These are phyloP conservation scores for Cucurbita argyrosperma DNA, from an alignment of 306 rosid genomes.

Conservation along the genomic window DNA sequence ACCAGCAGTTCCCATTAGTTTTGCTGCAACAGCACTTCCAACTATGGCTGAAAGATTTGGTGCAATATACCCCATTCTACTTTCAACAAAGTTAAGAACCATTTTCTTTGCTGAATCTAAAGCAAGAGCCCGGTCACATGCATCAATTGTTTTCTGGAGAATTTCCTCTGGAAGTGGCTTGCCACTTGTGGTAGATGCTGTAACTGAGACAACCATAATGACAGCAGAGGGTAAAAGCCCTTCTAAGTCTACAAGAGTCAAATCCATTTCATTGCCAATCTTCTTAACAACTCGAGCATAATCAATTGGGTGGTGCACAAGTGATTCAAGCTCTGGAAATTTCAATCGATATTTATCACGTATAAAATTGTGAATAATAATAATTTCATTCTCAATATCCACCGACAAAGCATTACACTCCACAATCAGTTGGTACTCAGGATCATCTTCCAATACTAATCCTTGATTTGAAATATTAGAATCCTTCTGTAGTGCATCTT, in stretches of 20 bases:
- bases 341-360: conserved; percentile 88
- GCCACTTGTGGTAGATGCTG: conserved; percentile 95
- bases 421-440: conserved; percentile 85
- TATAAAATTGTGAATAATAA: conserved; percentile 76
- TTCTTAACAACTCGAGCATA: conserved; percentile 94
- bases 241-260: conserved; percentile 88
- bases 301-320: conserved; percentile 90
- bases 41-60: conserved; percentile 87
- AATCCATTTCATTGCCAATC: conserved; percentile 88
- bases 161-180: conserved; percentile 91
- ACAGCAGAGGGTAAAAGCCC: conserved; percentile 88
- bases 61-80: conserved; percentile 95
- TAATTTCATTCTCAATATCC: conserved; percentile 90
- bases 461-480: conserved; percentile 45
- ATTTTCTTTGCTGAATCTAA: conserved; percentile 78
- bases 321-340: conserved; percentile 91
- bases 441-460: conserved; percentile 76
- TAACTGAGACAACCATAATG: conserved; percentile 93
- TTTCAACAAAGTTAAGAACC: conserved; percentile 91
- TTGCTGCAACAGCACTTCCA: conserved; percentile 93
- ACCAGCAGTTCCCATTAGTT: conserved; percentile 96
- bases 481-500: conserved; percentile 57
- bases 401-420: conserved; percentile 84
- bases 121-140: conserved; percentile 88
- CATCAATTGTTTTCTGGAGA: conserved; percentile 63